Conservation (phyloP, 169 alveolate genomes). For the Eimeria maxima region DNA sequence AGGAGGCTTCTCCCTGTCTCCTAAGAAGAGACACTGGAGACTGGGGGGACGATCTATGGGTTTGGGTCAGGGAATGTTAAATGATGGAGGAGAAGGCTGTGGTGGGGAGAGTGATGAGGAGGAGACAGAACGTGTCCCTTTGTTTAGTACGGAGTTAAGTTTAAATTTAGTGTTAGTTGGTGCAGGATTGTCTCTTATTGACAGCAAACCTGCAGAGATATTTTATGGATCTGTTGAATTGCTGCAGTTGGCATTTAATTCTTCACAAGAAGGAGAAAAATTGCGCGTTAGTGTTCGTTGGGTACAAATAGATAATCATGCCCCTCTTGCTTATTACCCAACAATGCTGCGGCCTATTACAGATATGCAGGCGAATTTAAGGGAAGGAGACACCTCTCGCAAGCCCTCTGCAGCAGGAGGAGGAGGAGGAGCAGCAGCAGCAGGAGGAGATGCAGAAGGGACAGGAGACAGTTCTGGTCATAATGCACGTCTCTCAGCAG, state of each 20-base stretch:
- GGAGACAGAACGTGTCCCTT: background rate
- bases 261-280: constrained; percentile 20
- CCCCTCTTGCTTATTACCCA: constrained; percentile 77
- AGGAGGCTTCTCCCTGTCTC: too few relatives aligned
- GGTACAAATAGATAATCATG: constrained; percentile 80
- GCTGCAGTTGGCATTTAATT: background rate
- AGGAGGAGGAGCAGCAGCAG: background rate
- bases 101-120: constrained; percentile 28
- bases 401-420: background rate
- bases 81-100: background rate
- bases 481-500: background rate
- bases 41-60: too few relatives aligned
- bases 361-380: constrained; percentile 37
- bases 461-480: background rate
- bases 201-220: constrained; percentile 73
- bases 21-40: too few relatives aligned
- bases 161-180: too few relatives aligned
- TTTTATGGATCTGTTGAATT: too few relatives aligned
- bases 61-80: background rate
- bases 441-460: background rate
- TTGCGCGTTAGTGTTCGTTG: constrained; percentile 39
- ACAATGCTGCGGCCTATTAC: constrained; percentile 81
- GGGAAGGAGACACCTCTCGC: background rate
- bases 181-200: background rate
- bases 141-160: background rate